phyloP scores from a whole-genome alignment of 805 yeast species.

The Kregervanrija delftensis region DNA sequence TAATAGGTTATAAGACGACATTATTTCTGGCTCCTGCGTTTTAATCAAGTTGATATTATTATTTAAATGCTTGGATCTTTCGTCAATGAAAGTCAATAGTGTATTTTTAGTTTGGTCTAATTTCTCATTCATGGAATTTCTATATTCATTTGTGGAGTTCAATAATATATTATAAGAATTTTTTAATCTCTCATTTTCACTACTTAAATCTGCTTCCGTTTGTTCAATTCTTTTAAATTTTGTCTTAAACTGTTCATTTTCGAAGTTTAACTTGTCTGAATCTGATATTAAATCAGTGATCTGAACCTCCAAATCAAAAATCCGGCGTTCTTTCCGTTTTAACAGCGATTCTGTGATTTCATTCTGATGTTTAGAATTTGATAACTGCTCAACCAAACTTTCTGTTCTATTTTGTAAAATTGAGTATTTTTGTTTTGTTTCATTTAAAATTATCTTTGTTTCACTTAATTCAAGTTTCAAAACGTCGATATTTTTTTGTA shows the following conservation, averaged over 20 bases:
- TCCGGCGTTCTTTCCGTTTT: slow-evolving; percentile 63
- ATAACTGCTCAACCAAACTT: slow-evolving; percentile 56
- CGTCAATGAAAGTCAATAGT: slow-evolving; percentile 32
- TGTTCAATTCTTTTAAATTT: slow-evolving; percentile 43
- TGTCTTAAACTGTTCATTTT: slow-evolving; percentile 42
- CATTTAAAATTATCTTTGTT: slow-evolving; percentile 30
- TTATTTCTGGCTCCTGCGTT: slow-evolving; percentile 42
- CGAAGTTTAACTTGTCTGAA: slow-evolving; percentile 43
- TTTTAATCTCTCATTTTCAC: slow-evolving; percentile 51
- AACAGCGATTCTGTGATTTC: slow-evolving; percentile 65
- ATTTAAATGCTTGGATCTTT: slow-evolving; percentile 29
- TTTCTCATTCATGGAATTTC: slow-evolving; percentile 40
- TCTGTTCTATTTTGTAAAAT: slow-evolving; percentile 40
- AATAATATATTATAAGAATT: slow-evolving; percentile 53
- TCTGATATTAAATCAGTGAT: slow-evolving; percentile 39
- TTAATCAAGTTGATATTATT: slow-evolving; percentile 32
- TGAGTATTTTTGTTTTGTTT: slow-evolving; percentile 44
- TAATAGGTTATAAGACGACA: slow-evolving; percentile 41
- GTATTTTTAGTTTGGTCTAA: slow-evolving; percentile 30
- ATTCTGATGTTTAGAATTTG: slow-evolving; percentile 70
- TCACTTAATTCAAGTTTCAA: slow-evolving; percentile 17
- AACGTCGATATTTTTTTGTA: slow-evolving; percentile 26
- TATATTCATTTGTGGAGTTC: slow-evolving; percentile 43
- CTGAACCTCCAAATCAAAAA: slow-evolving; percentile 58
- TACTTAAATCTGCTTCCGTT: slow-evolving; percentile 34